Evolutionary conservation across 805 yeast species (phyloP), one percentile per base, ranked within the genome.

Genomic region (Wickerhamiella bombiphila): DNA sequence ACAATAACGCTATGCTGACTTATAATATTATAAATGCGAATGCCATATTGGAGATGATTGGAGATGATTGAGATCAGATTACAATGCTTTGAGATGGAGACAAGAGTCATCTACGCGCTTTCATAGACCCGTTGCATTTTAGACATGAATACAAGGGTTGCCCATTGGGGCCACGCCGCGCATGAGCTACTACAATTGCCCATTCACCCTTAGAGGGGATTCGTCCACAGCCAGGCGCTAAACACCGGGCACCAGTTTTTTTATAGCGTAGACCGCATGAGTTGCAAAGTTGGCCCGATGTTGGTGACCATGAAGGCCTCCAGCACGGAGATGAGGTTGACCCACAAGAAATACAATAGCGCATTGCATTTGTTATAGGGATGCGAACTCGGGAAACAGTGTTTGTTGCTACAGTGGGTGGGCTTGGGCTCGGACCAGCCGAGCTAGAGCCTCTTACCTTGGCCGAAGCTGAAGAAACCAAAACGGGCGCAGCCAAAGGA

Each of bases 141-240:
- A 22, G 39, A 30, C 44, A 41, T 7, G 33, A 19, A 5, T 13
- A 13, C n/a, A 17, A 9, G 22, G 22, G 22, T n/a, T 30, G 20
- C 5, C 22, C 33, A 16, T 7, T 8, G 7, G 33, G 21, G 9
- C 18, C 22, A 8, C 13, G 13, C 22, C n/a, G 25, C 4, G 53
- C 57, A 21, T 78, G 73, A 40, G 71, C 68, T 52, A 76, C 77
- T 88, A 86, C 86, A 24, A 81, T 64, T 3, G 83, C 71, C 81
- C 95, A 80, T 60, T 88, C 97, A 44, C 95, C 88, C 60, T 88
- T 86, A 16, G 96, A 93, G 3, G 98, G 98, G 42, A 88, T 85
- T 52, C 88, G 74, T 46, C 79, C 71, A 61, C 98, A 88, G 15
- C 60, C 53, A 2, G 66, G 59, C 49, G 80, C 79, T 36, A 80